Evolutionary conservation across 495 filamentous ascomycete species (phyloP), one percentile per base, ranked within the genome.

Genomic region (Aspergillus nidulans): DNA sequence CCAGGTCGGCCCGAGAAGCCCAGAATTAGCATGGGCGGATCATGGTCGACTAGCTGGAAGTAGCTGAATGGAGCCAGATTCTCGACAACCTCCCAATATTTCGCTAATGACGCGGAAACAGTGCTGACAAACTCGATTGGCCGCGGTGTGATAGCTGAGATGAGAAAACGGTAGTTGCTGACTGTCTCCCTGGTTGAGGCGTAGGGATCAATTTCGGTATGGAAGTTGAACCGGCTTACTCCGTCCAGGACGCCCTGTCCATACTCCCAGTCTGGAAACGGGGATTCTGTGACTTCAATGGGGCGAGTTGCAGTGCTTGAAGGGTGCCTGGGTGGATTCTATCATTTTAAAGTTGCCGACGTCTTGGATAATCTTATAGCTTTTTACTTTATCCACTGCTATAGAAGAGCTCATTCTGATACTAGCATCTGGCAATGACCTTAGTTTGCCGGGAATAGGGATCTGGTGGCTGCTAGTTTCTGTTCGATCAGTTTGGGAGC

Each of bases 151-250:
- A 96, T 85, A 13, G 81, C 88, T 1, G 81, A 86, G 68, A 95
- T 92, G 4, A 95, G 78, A 0, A 96, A 83, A 63, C 94, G 94
- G 77, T 96, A 96, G 71, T 96, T 95, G 66, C 80, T 82, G 1
- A 78, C 70, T 0, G 81, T 68, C 0, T 82, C 82, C 1, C 91
- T 76, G 43, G 81, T 83, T 7, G 80, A 63, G 21, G 76, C 81
- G 62, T 91, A 89, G 4, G 91, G 91, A 70, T 95, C 85, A 59
- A 96, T 92, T 54, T 83, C 73, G 40, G 87, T 66, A 62, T 92
- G 90, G 18, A 73, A 67, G 41, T 66, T 67, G 53, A 69, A 68
- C 8, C 72, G 75, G 21, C 68, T 64, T 28, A 9, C 9, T 28
- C 9, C 26, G 53, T 83, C 70, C 62, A 86, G 89, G 18, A 84